A percentile compares a stretch with the other conserved stretches of the same genome.
These are phyloP conservation scores for Botrytis pseudocinerea DNA, from an alignment of 2,329 filamentous ascomycete species.

Conservation along the genomic window DNA sequence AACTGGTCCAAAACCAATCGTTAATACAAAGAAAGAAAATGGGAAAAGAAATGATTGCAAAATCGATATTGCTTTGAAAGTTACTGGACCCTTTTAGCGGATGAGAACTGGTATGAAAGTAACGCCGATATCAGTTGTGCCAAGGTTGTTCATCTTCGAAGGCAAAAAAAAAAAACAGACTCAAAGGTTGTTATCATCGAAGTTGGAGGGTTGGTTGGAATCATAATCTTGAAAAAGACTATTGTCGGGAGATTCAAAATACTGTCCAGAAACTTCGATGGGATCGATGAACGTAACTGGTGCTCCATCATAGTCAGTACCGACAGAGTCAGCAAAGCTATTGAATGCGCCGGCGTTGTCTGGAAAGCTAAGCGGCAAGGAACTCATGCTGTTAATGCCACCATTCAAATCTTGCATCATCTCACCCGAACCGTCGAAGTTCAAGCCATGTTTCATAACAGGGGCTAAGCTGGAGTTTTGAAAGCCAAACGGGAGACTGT, in stretches of 20 bases:
- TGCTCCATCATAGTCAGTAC: neutral
- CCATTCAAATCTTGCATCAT: neutral
- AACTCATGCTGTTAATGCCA: neutral
- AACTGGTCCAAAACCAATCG: constrained; percentile 24
- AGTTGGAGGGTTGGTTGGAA: neutral
- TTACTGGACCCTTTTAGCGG: neutral
- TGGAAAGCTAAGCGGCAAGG: neutral
- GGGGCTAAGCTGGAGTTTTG: neutral
- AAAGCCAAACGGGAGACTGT: neutral
- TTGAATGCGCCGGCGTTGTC: neutral
- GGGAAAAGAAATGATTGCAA: constrained; percentile 22
- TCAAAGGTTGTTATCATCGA: neutral
- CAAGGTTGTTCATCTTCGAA: neutral
- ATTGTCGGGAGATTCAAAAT: neutral
- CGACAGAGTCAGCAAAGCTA: neutral
- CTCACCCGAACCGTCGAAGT: neutral
- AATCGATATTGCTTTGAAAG: neutral
- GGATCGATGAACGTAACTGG: neutral
- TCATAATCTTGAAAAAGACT: neutral
- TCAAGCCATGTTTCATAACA: neutral
- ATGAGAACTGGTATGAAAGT: neutral
- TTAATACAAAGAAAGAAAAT: constrained; percentile 28
- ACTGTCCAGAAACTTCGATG: neutral
- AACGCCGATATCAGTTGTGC: neutral
- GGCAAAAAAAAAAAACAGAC: neutral